These are phyloP conservation scores for Exutisphaerella laricina DNA, from an alignment of 2,329 filamentous ascomycete species.

Conservation along the genomic window DNA sequence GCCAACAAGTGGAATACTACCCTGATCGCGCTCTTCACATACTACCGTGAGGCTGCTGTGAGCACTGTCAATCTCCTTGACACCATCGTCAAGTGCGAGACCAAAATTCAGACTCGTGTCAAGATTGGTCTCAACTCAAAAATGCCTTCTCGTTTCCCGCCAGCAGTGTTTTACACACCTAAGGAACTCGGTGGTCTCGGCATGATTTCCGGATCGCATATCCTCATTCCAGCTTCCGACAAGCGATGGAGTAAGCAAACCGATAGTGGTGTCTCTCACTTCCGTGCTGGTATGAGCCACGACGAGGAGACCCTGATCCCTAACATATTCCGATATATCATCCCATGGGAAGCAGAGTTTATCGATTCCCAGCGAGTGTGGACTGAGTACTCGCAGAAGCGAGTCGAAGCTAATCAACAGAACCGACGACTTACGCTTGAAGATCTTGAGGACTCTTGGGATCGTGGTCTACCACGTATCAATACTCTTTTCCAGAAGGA, in stretches of 20 bases:
- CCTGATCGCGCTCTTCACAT: slow-evolving; percentile 93
- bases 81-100: slow-evolving; percentile 98
- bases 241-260: slow-evolving; percentile 99
- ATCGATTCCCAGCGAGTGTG: slow-evolving; percentile 98
- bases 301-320: slow-evolving; percentile 97
- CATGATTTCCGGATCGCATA: slow-evolving; percentile 99
- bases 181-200: slow-evolving; percentile 95
- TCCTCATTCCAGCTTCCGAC: slow-evolving; percentile 92
- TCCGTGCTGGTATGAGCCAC: slow-evolving; percentile 94
- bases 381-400: slow-evolving; percentile 99
- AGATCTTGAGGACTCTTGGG: slow-evolving; percentile 97
- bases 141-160: slow-evolving; percentile 98
- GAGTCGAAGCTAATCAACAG: slow-evolving; percentile 92
- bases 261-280: slow-evolving; percentile 93
- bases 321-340: slow-evolving; percentile 99
- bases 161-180: slow-evolving; percentile 96
- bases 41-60: slow-evolving; percentile 95
- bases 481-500: slow-evolving; percentile 99
- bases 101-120: slow-evolving; percentile 97
- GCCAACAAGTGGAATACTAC: slow-evolving; percentile 99
- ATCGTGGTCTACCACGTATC: slow-evolving; percentile 92
- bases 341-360: slow-evolving; percentile 98
- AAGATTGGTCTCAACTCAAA: slow-evolving; percentile 99
- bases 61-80: slow-evolving; percentile 91
- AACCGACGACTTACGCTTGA: slow-evolving; percentile 91